Conservation (phyloP, 169 alveolate genomes). For the Theileria annulata region DNA sequence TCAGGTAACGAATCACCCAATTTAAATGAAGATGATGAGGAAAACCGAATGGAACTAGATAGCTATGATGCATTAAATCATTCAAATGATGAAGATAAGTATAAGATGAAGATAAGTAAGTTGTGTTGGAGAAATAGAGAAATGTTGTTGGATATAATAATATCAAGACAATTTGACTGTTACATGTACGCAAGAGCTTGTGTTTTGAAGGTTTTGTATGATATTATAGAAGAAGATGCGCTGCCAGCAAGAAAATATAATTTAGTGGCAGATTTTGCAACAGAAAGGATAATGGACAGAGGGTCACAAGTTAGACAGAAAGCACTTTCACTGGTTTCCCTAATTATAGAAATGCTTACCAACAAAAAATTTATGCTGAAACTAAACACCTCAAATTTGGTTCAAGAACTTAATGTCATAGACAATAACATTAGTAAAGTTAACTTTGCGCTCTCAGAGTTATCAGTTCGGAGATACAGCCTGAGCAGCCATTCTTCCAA, state of each 20-base stretch:
- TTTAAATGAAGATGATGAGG: not conserved
- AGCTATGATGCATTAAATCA: not conserved
- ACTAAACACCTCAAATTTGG: constrained; percentile 45
- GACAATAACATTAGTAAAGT: constrained; percentile 39
- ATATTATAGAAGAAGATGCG: constrained; percentile 70
- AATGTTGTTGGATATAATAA: constrained; percentile 49
- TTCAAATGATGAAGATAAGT: constrained; percentile 4
- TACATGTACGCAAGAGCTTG: constrained; percentile 77
- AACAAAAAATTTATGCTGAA: constrained; percentile 64
- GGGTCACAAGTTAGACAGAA: constrained; percentile 79
- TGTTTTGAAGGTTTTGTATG: constrained; percentile 69
- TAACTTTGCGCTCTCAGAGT: not conserved
- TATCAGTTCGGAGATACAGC: constrained; percentile 6
- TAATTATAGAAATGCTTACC: constrained; percentile 68
- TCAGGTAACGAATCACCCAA: not conserved
- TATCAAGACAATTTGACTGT: constrained; percentile 71
- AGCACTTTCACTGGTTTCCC: constrained; percentile 70
- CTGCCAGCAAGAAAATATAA: constrained; percentile 72
- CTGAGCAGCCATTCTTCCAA: not conserved
- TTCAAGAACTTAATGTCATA: constrained; percentile 52
- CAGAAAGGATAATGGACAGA: constrained; percentile 70
- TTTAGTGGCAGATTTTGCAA: constrained; percentile 57
- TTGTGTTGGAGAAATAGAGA: constrained; percentile 46
- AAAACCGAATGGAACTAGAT: not conserved
- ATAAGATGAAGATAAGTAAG: constrained; percentile 5